Conservation (phyloP, 1,284 basidiomycete genomes). For the Boletellus sp. region DNA sequence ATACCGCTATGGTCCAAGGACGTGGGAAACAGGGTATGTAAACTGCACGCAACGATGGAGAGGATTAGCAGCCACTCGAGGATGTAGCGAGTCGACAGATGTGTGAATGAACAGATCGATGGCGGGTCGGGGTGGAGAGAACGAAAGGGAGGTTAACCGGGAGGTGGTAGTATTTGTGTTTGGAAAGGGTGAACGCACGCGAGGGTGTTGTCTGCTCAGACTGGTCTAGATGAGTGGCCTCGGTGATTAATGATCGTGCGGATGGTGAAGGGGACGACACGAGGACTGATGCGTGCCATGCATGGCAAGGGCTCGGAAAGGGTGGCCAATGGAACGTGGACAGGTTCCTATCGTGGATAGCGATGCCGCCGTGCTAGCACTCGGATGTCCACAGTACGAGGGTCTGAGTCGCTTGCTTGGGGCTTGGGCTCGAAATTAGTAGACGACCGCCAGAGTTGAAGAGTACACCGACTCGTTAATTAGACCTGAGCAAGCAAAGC, state of each 20-base stretch:
- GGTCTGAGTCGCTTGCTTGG: no score
- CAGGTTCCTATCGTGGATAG: slow-evolving; percentile 12
- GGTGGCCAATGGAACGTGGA: not conserved
- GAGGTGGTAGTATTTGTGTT: slow-evolving; percentile 22
- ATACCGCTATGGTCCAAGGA: slow-evolving; percentile 9
- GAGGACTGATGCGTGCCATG: slow-evolving; percentile 15
- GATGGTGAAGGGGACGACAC: slow-evolving; percentile 15
- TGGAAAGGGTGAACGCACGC: not conserved
- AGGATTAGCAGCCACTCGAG: not conserved
- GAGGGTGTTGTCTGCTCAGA: slow-evolving; percentile 15
- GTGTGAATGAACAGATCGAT: not conserved
- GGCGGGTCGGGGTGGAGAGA: slow-evolving; percentile 1
- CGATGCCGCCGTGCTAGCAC: no score
- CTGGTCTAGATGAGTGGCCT: slow-evolving; percentile 14
- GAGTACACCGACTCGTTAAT: no score
- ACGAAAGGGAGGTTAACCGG: not conserved
- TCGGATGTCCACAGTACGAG: no score
- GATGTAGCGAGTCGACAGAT: not conserved
- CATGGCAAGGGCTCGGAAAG: slow-evolving; percentile 14
- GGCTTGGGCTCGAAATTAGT: not conserved
- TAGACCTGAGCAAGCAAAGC: no score
- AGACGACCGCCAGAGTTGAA: not conserved
- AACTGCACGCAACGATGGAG: not conserved
- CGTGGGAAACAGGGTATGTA: not conserved
- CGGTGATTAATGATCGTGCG: slow-evolving; percentile 26